These are phyloP conservation scores for Backusella tuberculispora DNA, from an alignment of 192 early-diverging fungal species.

Conservation along the genomic window DNA sequence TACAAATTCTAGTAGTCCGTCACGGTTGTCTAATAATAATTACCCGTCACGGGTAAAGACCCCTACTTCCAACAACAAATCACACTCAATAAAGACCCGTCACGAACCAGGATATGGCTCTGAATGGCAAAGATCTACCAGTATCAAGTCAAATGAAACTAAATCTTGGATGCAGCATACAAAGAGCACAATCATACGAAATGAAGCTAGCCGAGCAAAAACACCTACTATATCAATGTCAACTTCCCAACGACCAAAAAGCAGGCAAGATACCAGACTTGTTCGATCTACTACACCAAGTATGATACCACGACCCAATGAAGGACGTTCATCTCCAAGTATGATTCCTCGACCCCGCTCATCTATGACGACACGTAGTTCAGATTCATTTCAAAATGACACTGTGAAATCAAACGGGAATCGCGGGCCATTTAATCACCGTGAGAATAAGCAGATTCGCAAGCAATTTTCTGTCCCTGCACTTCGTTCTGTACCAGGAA, in stretches of 20 bases:
- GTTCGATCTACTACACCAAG: slow-evolving; percentile 33
- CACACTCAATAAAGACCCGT: neutral
- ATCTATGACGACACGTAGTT: slow-evolving; percentile 23
- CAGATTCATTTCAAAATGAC: neutral
- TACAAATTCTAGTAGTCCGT: slow-evolving; percentile 8
- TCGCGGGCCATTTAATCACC: neutral
- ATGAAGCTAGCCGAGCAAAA: slow-evolving; percentile 17
- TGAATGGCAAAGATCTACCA: slow-evolving; percentile 11
- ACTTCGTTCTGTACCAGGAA: neutral
- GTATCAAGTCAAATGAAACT: slow-evolving; percentile 2
- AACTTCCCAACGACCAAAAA: neutral
- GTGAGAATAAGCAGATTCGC: slow-evolving; percentile 11
- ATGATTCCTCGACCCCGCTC: slow-evolving; percentile 36
- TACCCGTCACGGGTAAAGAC: slow-evolving; percentile 4
- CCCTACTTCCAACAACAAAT: neutral
- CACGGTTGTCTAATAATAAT: slow-evolving; percentile 2
- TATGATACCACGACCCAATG: slow-evolving; percentile 44
- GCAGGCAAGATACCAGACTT: neutral
- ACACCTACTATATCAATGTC: slow-evolving; percentile 21
- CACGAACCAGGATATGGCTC: slow-evolving; percentile 6
- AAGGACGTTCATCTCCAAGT: slow-evolving; percentile 30
- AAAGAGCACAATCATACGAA: slow-evolving; percentile 31
- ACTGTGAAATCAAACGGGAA: slow-evolving; percentile 3
- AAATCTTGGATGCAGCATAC: slow-evolving; percentile 31
- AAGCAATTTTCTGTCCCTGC: slow-evolving; percentile 1